Evolutionary conservation across 2,329 filamentous ascomycete species (phyloP).

Genomic region (Xylaria arbuscula): DNA sequence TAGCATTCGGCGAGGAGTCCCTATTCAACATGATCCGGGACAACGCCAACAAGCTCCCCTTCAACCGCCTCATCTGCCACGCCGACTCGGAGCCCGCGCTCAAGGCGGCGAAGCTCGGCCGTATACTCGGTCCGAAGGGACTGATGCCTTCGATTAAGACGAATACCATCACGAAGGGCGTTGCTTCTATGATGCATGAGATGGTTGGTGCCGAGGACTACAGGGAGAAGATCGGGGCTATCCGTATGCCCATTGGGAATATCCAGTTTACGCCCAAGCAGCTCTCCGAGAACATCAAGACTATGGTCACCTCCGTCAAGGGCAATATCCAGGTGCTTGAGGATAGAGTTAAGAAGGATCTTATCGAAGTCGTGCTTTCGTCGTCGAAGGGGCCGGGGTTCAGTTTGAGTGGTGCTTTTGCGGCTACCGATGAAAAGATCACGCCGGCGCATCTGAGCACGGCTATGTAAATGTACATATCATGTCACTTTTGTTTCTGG

Average conservation of each 20-base stretch:
- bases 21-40: slow-evolving; percentile 80
- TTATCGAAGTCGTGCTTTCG: slow-evolving; percentile 82
- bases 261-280: slow-evolving; percentile 88
- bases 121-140: slow-evolving; percentile 86
- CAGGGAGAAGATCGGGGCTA: slow-evolving; percentile 83
- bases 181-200: slow-evolving; percentile 78
- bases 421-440: slow-evolving; percentile 67
- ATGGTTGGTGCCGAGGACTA: slow-evolving; percentile 88
- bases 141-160: slow-evolving; percentile 92
- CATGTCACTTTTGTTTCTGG: slow-evolving; percentile 23
- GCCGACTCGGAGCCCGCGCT: slow-evolving; percentile 79
- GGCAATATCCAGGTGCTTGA: slow-evolving; percentile 76
- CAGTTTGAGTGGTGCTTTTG: slow-evolving; percentile 84
- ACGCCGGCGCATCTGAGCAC: slow-evolving; percentile 64
- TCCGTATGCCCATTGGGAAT: slow-evolving; percentile 91
- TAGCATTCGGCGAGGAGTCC: slow-evolving; percentile 84
- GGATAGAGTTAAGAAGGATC: slow-evolving; percentile 74
- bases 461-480: slow-evolving; percentile 60
- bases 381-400: slow-evolving; percentile 89
- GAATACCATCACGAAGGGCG: slow-evolving; percentile 87
- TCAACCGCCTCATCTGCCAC: slow-evolving; percentile 91
- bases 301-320: slow-evolving; percentile 80
- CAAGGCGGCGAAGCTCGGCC: slow-evolving; percentile 82
- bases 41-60: slow-evolving; percentile 79
- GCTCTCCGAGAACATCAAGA: slow-evolving; percentile 84